Conservation (phyloP, 129 eudicot genomes). For the Pittosporum tobira region DNA sequence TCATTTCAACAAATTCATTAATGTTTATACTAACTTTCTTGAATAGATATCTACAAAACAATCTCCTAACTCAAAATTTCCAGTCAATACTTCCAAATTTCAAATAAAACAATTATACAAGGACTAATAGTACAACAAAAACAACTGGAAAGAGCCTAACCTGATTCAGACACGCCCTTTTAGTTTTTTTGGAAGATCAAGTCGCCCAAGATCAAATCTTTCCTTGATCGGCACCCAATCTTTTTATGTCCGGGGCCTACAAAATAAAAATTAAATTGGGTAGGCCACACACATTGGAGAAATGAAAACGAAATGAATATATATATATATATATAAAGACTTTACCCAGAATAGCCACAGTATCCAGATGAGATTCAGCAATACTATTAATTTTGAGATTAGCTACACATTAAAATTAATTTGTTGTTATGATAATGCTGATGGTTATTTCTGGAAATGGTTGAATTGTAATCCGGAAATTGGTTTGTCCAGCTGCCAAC, state of each 20-base stretch:
- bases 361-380: no score
- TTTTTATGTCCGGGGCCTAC: neutral
- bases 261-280: neutral
- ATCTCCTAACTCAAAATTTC: neutral
- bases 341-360: no score
- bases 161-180: neutral
- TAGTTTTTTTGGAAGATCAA: neutral
- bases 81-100: neutral
- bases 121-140: no score
- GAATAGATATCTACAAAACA: neutral
- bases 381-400: no score
- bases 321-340: no score
- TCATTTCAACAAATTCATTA: no score
- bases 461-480: conserved; percentile 2
- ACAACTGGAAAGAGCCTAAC: neutral
- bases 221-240: conserved; percentile 6
- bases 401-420: neutral
- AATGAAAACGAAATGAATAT: no score
- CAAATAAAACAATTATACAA: neutral
- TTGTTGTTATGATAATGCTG: neutral
- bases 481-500: neutral
- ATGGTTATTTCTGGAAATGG: neutral
- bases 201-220: no score
- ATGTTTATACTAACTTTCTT: neutral
- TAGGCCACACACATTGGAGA: no score